Evolutionary conservation across 805 yeast species (phyloP), one percentile per base, ranked within the genome.

Genomic region (Naumovozyma baii): DNA sequence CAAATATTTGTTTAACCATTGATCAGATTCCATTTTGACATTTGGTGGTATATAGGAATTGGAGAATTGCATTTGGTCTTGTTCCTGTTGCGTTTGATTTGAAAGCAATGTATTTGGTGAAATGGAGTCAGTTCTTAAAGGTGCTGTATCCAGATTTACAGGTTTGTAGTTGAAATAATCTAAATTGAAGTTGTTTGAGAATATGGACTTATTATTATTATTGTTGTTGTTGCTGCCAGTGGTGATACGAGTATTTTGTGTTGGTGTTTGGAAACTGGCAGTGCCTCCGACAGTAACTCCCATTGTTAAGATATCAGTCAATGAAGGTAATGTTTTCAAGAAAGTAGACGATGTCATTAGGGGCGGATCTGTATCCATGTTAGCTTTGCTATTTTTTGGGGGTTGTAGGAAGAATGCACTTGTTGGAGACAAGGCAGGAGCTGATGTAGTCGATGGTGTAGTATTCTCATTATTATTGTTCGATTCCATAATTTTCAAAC

Each of bases 281-380:
- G 43, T 34, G 30, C 69, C 70, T 37, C 67, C 69, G n/a, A 62
- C 62, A 12, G 63, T 59, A 12, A 63, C 52, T 16, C 68, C 66
- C 43, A 63, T 47, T n/a, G 67, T 66, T 20, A 67, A 43, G 46
- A 62, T 64, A 43, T 67, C 70, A 30, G 61, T 61, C 40, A 68
- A 47, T 1, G 56, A 52, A 4, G 70, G 69, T 28, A 64, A 46
- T 37, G 56, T 63, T 16, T 61, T 40, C 15, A 58, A 36, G 18
- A 47, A 42, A 32, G 31, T 38, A 3, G 39, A 36, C 8, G 32
- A 16, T 9, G 15, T 29, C 9, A 29, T 8, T 14, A 13, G 5
- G 5, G 31, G 14, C 5, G 31, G 33, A 22, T 25, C 17, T 22
- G 19, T 16, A 17, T 28, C n/a, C 3, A n/a, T 18, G 30, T 31